These are phyloP conservation scores for Luffa acutangula DNA, from an alignment of 306 rosid species.

Conservation along the genomic window DNA sequence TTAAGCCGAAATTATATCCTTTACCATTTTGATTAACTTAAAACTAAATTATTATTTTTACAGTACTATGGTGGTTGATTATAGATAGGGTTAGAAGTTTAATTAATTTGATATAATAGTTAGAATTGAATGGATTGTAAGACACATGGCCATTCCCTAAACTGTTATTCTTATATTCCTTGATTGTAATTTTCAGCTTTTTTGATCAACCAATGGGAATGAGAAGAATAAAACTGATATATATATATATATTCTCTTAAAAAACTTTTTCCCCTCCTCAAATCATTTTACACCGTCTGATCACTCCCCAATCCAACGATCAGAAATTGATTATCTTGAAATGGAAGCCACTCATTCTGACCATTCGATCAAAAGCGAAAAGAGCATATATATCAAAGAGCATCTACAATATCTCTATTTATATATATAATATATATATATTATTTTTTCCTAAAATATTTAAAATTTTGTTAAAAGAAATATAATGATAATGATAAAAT, in stretches of 20 bases:
- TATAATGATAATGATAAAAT: slow-evolving; percentile 9
- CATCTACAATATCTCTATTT: background rate
- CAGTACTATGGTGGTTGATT: no score
- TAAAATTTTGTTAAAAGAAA: background rate
- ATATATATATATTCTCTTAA: background rate
- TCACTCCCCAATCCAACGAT: background rate
- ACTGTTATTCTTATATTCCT: background rate
- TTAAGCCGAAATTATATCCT: no score
- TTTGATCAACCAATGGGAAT: background rate
- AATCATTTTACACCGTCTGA: background rate
- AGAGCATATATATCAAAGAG: slow-evolving; percentile 13
- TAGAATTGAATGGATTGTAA: no score
- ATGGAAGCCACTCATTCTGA: slow-evolving; percentile 61
- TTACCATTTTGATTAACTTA: no score
- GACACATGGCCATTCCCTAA: slow-evolving; percentile 1
- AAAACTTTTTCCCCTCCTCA: background rate
- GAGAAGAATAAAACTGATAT: background rate
- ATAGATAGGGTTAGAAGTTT: no score
- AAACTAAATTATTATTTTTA: no score
- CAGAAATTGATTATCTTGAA: slow-evolving; percentile 28
- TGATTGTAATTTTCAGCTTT: background rate
- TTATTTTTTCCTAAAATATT: background rate
- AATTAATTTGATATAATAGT: no score
- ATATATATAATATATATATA: background rate
- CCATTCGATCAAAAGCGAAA: slow-evolving; percentile 74